Evolutionary conservation across 768 basidiomycete genomes (phyloP).

Genomic region (Collybiopsis confluens): DNA sequence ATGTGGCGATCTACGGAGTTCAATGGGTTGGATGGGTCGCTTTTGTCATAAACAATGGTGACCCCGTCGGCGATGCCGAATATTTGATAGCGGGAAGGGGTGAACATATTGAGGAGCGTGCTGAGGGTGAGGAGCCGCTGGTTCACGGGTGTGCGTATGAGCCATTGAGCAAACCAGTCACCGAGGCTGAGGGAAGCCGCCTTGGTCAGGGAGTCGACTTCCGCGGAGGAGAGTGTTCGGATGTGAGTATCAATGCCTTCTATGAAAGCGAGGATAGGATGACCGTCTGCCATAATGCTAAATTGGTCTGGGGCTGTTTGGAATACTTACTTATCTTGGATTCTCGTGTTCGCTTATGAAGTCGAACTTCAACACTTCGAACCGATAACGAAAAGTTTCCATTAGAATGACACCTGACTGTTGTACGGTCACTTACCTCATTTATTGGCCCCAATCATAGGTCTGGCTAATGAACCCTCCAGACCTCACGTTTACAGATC

Average conservation of each 20-base stretch:
- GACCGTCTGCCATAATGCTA: not conserved
- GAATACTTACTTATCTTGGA: too few species aligned
- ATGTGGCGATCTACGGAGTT: not conserved
- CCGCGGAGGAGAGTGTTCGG: not conserved
- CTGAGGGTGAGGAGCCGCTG: not conserved
- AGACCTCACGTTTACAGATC: too few species aligned
- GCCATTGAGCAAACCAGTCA: constrained; percentile 1
- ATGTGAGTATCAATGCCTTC: not conserved
- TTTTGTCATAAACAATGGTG: not conserved
- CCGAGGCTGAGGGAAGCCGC: not conserved
- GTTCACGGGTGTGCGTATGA: not conserved
- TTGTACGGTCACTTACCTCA: too few species aligned
- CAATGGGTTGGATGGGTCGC: not conserved
- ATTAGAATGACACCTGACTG: too few species aligned
- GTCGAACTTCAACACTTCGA: too few species aligned
- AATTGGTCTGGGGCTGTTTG: too few species aligned
- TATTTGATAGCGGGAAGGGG: not conserved
- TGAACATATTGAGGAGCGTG: not conserved
- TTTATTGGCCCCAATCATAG: too few species aligned
- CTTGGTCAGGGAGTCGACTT: not conserved
- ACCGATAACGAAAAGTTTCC: too few species aligned
- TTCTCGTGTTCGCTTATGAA: too few species aligned
- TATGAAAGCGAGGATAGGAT: not conserved
- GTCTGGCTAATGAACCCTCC: too few species aligned
- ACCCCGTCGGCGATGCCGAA: not conserved